A percentile compares a stretch with the other conserved stretches of the same genome.
Conservation (phyloP, 805 yeast species). For the Candida manassasensis region DNA sequence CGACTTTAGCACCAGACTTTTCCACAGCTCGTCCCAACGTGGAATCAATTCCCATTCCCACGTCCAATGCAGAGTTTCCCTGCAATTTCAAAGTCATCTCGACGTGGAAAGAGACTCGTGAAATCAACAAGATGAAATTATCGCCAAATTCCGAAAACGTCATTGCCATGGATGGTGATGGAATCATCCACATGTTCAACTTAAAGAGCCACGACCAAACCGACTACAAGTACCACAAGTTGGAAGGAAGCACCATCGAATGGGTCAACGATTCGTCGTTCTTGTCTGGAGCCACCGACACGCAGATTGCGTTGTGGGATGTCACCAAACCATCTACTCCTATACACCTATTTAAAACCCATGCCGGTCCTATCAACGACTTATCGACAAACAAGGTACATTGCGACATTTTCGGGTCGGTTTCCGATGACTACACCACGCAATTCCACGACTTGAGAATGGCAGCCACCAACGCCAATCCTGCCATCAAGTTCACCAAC, state of each 20-base stretch:
- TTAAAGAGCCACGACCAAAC: constrained; percentile 14
- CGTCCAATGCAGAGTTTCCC: constrained; percentile 17
- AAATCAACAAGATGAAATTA: constrained; percentile 57
- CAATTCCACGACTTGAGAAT: constrained; percentile 57
- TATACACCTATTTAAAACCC: constrained; percentile 43
- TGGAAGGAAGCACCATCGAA: constrained; percentile 67
- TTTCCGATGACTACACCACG: constrained; percentile 60
- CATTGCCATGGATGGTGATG: constrained; percentile 53
- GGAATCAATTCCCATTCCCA: constrained; percentile 20
- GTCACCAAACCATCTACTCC: constrained; percentile 42
- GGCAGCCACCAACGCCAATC: constrained; percentile 20
- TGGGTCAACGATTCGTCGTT: constrained; percentile 54
- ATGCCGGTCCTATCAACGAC: constrained; percentile 60
- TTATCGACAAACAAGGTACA: constrained; percentile 51
- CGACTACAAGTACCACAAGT: constrained; percentile 50
- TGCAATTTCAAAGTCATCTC: constrained; percentile 41
- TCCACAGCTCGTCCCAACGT: constrained; percentile 19
- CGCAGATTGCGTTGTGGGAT: constrained; percentile 71
- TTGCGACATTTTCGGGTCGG: constrained; percentile 55
- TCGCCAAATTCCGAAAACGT: constrained; percentile 46
- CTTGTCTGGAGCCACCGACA: constrained; percentile 63
- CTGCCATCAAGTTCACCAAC: constrained; percentile 42
- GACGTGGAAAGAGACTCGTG: constrained; percentile 61
- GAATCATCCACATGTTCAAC: constrained; percentile 45
- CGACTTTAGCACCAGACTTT: constrained; percentile 41